Percentiles rank a stretch among this genome's conserved stretches.
These are phyloP conservation scores for Noccaea caerulescens DNA, from an alignment of 345 rosid genomes.

Conservation along the genomic window DNA sequence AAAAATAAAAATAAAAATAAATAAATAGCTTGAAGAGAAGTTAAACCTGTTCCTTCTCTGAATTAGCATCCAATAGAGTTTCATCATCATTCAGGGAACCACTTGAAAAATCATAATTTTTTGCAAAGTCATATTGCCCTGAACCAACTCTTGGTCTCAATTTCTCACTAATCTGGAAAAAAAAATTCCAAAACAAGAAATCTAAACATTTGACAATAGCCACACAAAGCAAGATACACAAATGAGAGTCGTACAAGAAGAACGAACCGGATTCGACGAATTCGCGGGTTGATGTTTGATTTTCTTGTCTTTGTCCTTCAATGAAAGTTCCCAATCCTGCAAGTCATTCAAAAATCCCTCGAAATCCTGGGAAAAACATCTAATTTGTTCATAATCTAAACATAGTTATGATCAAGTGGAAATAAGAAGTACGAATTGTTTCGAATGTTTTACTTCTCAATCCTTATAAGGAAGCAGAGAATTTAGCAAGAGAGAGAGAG, in stretches of 20 bases:
- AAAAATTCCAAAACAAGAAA: conserved; percentile 20
- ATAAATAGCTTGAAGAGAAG: conserved; percentile 34
- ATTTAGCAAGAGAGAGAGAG: neutral
- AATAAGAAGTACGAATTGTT: neutral
- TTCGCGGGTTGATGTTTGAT: conserved; percentile 51
- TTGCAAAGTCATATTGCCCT: conserved; percentile 44
- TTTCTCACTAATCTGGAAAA: conserved; percentile 39
- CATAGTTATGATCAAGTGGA: neutral
- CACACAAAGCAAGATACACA: neutral
- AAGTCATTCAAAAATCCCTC: conserved; percentile 89
- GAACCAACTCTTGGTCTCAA: conserved; percentile 37
- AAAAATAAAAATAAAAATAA: conserved; percentile 20
- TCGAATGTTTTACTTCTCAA: neutral
- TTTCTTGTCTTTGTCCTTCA: conserved; percentile 69
- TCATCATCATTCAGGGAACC: conserved; percentile 55
- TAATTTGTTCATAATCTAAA: neutral
- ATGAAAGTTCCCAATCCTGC: conserved; percentile 90
- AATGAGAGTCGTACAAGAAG: conserved; percentile 12
- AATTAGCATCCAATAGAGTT: conserved; percentile 58
- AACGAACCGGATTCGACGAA: conserved; percentile 47
- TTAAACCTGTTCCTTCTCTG: conserved; percentile 83
- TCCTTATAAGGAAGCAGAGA: neutral
- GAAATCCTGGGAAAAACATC: conserved; percentile 63
- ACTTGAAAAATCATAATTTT: conserved; percentile 52
- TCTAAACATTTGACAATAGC: neutral